Base-by-base conservation (phyloP, 257 asterid species). In the Rubia yunnanensis region DNA sequence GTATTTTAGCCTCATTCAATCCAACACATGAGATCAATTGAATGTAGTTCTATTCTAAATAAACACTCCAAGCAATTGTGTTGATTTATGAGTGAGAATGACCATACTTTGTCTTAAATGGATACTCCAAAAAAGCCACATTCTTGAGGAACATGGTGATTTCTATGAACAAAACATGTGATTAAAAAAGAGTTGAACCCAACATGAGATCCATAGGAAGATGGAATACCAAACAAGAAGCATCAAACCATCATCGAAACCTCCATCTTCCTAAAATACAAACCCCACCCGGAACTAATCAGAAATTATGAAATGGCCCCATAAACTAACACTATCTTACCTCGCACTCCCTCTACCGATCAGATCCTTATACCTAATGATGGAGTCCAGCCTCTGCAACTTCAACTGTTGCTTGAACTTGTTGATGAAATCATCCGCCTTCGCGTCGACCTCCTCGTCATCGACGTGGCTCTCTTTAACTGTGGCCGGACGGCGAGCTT, bases 361-460 rank as follows among this genome's bases (percentile, higher is more conserved):
- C 88, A 80, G 75, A 41, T 84, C 95, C 88, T 84, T 84, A 84
- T 80, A 73, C 88, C 88, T 78, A 61, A 85, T 64, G 70, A 87
- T 81, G n/a, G 96, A 90, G 20, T 85, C 95, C 78, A 82, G 0
- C 80, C 95, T 83, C 95, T 87, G 97, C 58, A 90, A 73, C 83
- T 84, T 85, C 72, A 90, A 63, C 88, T 90, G 92, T 74, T 87
- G 84, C 87, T 88, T 88, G 36, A 90, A 90, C 71, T 60, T 82
- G 79, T 85, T 90, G 70, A 90, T 90, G 79, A 90, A 90, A 52
- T 82, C 96, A 59, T 85, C 95, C 1, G 96, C 96, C 38, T 79
- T 90, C 0, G 95, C 89, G 68, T 90, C 96, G 0, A 90, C 96
- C 31, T 72, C 92, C 13, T 77, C 85, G 15, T 85, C 95, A 23